These are phyloP conservation scores for Patellifolia procumbens DNA, from an alignment of 179 eudicot genomes.

Conservation along the genomic window DNA sequence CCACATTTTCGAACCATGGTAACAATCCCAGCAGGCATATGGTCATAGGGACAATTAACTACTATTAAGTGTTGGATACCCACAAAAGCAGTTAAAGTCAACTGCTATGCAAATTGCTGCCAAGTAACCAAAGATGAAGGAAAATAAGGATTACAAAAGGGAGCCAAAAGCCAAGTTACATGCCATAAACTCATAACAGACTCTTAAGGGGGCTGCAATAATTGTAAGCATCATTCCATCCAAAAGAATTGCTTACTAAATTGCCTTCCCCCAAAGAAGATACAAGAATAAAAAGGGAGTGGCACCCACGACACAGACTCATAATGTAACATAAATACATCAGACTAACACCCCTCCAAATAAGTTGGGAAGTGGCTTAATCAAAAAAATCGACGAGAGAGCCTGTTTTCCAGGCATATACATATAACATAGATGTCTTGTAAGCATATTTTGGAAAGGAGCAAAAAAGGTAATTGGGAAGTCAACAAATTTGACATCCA, in stretches of 20 bases:
- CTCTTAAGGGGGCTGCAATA: neutral
- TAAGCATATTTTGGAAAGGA: too few species aligned
- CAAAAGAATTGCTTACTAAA: neutral
- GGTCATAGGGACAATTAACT: neutral
- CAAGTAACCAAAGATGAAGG: neutral
- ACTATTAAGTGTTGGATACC: too few species aligned
- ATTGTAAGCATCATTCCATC: neutral
- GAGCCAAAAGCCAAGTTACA: neutral
- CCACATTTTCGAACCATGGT: too few species aligned
- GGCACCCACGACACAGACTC: neutral
- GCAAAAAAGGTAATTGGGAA: too few species aligned
- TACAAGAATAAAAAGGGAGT: neutral
- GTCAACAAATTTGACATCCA: neutral
- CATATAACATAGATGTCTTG: too few species aligned
- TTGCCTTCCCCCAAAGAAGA: neutral
- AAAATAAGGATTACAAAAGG: neutral
- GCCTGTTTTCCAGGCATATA: too few species aligned
- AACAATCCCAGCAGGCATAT: neutral
- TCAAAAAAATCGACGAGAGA: too few species aligned
- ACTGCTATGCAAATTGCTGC: neutral
- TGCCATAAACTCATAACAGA: neutral
- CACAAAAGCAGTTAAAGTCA: neutral
- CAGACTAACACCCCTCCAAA: too few species aligned
- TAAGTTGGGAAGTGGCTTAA: too few species aligned
- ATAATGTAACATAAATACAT: too few species aligned